Evolutionary conservation across 192 early-diverging fungal genomes (phyloP), one percentile per base, ranked within the genome.

Genomic region (Dissophora globulifera): DNA sequence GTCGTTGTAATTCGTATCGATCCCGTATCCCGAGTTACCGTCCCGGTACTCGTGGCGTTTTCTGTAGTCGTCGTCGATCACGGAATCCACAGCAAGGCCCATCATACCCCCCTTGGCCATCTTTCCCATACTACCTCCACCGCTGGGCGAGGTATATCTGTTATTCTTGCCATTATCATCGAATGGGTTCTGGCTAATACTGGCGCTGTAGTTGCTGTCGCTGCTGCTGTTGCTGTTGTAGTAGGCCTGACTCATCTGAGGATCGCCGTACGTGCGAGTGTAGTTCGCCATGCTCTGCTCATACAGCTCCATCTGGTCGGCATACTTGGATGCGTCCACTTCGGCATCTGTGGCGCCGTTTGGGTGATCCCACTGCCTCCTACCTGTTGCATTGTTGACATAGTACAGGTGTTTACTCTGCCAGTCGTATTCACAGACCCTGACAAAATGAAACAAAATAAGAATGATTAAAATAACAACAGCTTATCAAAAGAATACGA

Each of bases 371-470:
- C 69, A 71, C 41, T 62, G 59, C 3, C 69, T 23, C 15, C 41
- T 13, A 20, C 60, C 60, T 15, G 69, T 57, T 9, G 53, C 40
- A 8, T 30, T 42, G 48, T 71, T 60, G 51, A 71, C 32, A 40
- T 71, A 71, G 46, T 62, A 71, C 3, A 71, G 54, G 2, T 50
- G 69, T 11, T 41, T 40, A 16, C 35, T 57, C 23, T 62, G 33
- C 15, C 52, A 19, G 51, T 71, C 69, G 23, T 71, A 71, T 50
- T 63, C 59, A 38, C 69, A 71, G 4, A 60, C 5, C 69, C 69
- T 71, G 53, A 23, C 7, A n/a, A 26, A 9, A 22, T 8, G 27
- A 16, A 40, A 43, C 25, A 43, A 42, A 19, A 58, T 6, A 43
- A 42, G 13, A 58, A 27, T 5, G 22, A 40, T 27, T 10, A 29